Conservation (phyloP, 345 rosid species). For the Mallotus nudiflorus region DNA sequence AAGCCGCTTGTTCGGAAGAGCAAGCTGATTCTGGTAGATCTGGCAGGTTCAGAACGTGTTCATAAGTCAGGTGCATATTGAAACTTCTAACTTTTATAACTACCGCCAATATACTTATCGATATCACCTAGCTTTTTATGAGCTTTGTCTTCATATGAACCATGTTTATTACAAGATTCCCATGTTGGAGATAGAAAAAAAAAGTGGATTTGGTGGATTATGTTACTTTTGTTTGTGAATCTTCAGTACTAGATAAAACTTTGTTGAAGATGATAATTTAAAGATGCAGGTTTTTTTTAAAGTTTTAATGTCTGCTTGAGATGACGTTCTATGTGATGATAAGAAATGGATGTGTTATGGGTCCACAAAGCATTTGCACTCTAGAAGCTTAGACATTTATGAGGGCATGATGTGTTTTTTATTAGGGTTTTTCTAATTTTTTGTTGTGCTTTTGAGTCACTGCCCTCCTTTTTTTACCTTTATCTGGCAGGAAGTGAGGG, state of each 20-base stretch:
- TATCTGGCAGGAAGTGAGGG: conserved; percentile 36
- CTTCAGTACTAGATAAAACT: not conserved
- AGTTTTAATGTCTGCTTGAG: not conserved
- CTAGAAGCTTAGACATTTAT: not conserved
- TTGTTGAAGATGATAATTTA: not conserved
- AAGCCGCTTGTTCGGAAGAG: conserved; percentile 34
- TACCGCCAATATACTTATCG: not conserved
- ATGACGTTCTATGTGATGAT: not conserved
- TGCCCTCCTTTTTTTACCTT: not conserved
- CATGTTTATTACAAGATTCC: not conserved
- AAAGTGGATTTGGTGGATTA: not conserved
- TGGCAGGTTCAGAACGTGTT: conserved; percentile 42
- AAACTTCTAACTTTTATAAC: not conserved
- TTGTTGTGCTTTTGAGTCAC: not conserved
- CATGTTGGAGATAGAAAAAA: not conserved
- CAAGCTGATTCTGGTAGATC: conserved; percentile 38
- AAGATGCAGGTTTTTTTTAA: not conserved
- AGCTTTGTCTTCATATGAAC: not conserved
- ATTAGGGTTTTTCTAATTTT: not conserved
- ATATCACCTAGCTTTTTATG: not conserved
- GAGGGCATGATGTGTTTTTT: not conserved
- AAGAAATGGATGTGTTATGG: not conserved
- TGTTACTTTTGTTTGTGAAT: not conserved
- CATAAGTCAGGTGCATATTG: conserved; percentile 31
- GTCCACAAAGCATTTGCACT: not conserved